Evolutionary conservation across 306 rosid species (phyloP).

Genomic region (Vachellia pachyceras): DNA sequence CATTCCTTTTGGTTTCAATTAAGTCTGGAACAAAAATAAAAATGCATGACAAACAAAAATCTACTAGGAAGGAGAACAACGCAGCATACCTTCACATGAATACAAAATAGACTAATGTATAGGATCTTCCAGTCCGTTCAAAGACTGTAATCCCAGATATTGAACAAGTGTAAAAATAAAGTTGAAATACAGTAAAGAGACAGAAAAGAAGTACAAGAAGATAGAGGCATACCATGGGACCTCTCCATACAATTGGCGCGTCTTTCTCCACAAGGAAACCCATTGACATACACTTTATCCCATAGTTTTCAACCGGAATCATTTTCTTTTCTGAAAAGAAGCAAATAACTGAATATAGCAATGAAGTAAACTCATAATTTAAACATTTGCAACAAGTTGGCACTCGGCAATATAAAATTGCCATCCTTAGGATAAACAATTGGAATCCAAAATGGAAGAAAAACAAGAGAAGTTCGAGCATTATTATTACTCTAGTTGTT

Average conservation of each 20-base stretch:
- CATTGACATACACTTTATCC: slow-evolving; percentile 97
- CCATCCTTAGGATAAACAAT: not conserved
- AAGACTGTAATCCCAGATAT: slow-evolving; percentile 11
- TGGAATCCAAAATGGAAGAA: slow-evolving; percentile 12
- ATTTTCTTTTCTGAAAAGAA: slow-evolving; percentile 79
- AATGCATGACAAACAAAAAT: not conserved
- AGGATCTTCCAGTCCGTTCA: not conserved
- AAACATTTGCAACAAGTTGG: not conserved
- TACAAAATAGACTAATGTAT: not conserved
- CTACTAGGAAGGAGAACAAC: not conserved
- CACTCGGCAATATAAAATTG: slow-evolving; percentile 1
- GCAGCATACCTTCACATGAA: not conserved
- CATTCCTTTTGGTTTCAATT: not conserved
- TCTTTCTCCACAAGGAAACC: slow-evolving; percentile 92
- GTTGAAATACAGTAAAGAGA: slow-evolving; percentile 1
- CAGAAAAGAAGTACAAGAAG: slow-evolving; percentile 18
- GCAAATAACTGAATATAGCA: slow-evolving; percentile 32
- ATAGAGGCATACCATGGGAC: slow-evolving; percentile 88
- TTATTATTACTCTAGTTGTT: slow-evolving; percentile 7
- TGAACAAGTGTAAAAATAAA: not conserved
- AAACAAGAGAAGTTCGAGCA: slow-evolving; percentile 14
- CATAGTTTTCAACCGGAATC: slow-evolving; percentile 85
- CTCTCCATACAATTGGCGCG: slow-evolving; percentile 97
- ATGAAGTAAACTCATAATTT: slow-evolving; percentile 17
- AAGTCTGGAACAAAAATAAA: not conserved